These are phyloP conservation scores for Sutorius australiensis DNA, from an alignment of 768 basidiomycete species.

Conservation along the genomic window DNA sequence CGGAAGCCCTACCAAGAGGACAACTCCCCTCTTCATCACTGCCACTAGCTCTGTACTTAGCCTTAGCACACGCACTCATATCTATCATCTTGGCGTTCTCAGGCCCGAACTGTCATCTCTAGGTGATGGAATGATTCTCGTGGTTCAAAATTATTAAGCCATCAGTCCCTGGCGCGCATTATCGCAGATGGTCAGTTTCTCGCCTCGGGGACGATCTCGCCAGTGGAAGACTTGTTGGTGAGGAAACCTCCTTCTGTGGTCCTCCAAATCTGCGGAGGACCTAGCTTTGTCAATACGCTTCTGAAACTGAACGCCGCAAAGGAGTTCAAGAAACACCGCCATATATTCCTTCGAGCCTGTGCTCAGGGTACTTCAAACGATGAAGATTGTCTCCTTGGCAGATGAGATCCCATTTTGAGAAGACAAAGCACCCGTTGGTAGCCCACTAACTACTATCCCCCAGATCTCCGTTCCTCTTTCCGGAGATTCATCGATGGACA, in stretches of 20 bases:
- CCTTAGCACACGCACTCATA: no score
- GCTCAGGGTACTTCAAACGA: constrained; percentile 51
- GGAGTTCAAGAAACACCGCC: constrained; percentile 45
- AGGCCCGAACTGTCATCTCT: no score
- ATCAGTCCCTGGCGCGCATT: constrained; percentile 55
- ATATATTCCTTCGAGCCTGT: constrained; percentile 63
- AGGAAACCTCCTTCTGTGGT: constrained; percentile 47
- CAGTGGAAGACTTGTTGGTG: constrained; percentile 51
- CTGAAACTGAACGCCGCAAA: constrained; percentile 34
- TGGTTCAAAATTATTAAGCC: constrained; percentile 40
- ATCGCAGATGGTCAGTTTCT: constrained; percentile 45
- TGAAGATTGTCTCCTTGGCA: constrained; percentile 42
- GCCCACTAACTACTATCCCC: constrained; percentile 4
- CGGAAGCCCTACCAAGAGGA: no score
- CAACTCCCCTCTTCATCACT: no score
- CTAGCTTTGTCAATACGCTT: constrained; percentile 38
- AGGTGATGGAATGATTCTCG: constrained; percentile 34
- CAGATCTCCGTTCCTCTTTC: constrained; percentile 30
- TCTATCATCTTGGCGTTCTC: no score
- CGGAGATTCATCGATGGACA: constrained; percentile 36
- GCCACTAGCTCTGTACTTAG: no score
- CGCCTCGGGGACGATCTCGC: constrained; percentile 49
- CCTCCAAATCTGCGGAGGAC: constrained; percentile 48
- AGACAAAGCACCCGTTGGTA: constrained; percentile 14
- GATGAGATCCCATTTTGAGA: constrained; percentile 56